Conservation (phyloP, 1,284 basidiomycete genomes). For the Athelia psychrophila region DNA sequence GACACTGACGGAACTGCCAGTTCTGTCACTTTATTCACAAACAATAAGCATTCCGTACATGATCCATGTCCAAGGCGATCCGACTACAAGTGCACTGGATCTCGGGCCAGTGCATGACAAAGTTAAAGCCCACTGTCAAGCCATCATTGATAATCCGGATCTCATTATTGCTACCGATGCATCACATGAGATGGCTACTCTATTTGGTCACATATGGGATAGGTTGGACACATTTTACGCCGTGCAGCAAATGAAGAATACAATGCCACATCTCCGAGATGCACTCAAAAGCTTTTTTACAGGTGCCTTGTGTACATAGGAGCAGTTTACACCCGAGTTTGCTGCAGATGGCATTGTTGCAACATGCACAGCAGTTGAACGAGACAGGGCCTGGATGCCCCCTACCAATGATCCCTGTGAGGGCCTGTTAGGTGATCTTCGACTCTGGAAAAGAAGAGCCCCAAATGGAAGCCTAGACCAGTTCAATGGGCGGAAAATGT, state of each 20-base stretch:
- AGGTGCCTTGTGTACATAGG: slow-evolving; percentile 21
- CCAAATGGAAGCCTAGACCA: not conserved
- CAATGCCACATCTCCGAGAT: slow-evolving; percentile 10
- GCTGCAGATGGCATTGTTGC: slow-evolving; percentile 5
- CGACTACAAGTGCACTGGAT: not conserved
- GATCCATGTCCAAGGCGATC: not conserved
- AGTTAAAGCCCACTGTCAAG: slow-evolving; percentile 10
- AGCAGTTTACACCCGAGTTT: slow-evolving; percentile 15
- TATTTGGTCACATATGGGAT: slow-evolving; percentile 22
- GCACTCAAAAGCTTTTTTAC: slow-evolving; percentile 9
- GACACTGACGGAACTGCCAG: slow-evolving; percentile 3
- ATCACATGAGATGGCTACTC: slow-evolving; percentile 6
- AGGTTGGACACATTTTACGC: slow-evolving; percentile 17
- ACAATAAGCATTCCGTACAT: slow-evolving; percentile 5
- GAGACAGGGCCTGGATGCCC: slow-evolving; percentile 9
- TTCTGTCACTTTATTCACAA: slow-evolving; percentile 1
- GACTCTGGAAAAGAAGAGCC: not conserved
- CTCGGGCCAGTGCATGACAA: slow-evolving; percentile 3
- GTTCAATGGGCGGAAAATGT: not conserved
- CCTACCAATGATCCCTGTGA: slow-evolving; percentile 21
- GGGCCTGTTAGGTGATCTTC: slow-evolving; percentile 8
- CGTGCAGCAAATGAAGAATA: slow-evolving; percentile 1
- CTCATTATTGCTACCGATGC: slow-evolving; percentile 12
- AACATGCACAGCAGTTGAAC: slow-evolving; percentile 3
- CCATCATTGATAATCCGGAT: slow-evolving; percentile 16